Conservation (phyloP, 495 filamentous ascomycete species). For the Lasiosphaeria hispida region DNA sequence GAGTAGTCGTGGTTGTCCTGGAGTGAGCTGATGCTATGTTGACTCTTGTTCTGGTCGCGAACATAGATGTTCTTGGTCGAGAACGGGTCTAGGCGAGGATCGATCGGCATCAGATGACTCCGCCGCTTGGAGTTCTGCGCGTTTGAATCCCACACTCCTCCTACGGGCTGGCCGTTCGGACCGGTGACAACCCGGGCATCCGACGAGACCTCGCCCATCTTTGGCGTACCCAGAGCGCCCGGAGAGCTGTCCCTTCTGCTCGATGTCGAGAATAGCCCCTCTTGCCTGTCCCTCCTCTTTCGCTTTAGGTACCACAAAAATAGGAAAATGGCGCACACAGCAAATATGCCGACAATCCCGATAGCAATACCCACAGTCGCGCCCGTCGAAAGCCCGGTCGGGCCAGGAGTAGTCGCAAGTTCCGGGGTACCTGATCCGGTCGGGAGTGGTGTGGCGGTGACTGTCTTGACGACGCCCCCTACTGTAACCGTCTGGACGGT, state of each 20-base stretch:
- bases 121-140: slow-evolving; percentile 30
- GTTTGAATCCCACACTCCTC: slow-evolving; percentile 16
- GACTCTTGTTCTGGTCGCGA: slow-evolving; percentile 47
- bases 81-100: slow-evolving; percentile 55
- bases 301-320: slow-evolving; percentile 36
- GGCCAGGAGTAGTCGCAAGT: slow-evolving; percentile 6
- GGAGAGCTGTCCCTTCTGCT: slow-evolving; percentile 41
- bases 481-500: slow-evolving; percentile 43
- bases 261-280: slow-evolving; percentile 23
- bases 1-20: slow-evolving; percentile 59
- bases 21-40: slow-evolving; percentile 53
- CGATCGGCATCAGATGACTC: slow-evolving; percentile 52
- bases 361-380: slow-evolving; percentile 43
- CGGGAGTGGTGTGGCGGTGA: slow-evolving; percentile 35
- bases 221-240: slow-evolving; percentile 38
- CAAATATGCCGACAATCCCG: slow-evolving; percentile 37
- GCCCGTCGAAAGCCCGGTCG: slow-evolving; percentile 33
- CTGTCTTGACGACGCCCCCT: slow-evolving; percentile 40
- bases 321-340: slow-evolving; percentile 26
- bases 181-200: slow-evolving; percentile 21
- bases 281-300: slow-evolving; percentile 24
- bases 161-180: background rate
- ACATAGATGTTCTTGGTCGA: slow-evolving; percentile 42
- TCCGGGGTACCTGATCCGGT: slow-evolving; percentile 17
- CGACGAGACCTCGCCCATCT: slow-evolving; percentile 33